These are phyloP conservation scores for Boletus fagicola DNA, from an alignment of 768 basidiomycete genomes.

Conservation along the genomic window DNA sequence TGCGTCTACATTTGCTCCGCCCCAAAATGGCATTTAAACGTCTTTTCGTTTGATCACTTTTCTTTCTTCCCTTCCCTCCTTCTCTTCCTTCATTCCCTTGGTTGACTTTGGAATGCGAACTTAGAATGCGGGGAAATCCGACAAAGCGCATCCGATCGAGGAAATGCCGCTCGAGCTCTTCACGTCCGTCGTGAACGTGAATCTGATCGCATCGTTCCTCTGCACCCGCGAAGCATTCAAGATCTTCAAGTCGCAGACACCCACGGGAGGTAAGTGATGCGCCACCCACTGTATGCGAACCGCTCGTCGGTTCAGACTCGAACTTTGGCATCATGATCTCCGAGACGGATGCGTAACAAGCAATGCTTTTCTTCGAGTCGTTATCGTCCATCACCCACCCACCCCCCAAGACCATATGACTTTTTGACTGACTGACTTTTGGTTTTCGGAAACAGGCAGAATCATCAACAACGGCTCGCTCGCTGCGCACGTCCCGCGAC, in stretches of 20 bases:
- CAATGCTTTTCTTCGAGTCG: neutral
- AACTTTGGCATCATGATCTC: no score
- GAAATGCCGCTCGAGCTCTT: constrained; percentile 60
- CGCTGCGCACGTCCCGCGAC: constrained; percentile 69
- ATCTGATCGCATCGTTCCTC: constrained; percentile 70
- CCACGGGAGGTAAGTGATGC: constrained; percentile 58
- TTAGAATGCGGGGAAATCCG: constrained; percentile 73
- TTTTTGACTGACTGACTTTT: neutral
- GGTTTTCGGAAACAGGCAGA: constrained; percentile 43
- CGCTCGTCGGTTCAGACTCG: no score
- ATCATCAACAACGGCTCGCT: constrained; percentile 89
- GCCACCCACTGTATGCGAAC: neutral
- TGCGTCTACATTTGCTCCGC: neutral
- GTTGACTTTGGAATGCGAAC: neutral
- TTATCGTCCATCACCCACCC: no score
- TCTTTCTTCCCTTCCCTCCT: no score
- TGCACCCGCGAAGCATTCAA: constrained; percentile 75
- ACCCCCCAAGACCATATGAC: neutral
- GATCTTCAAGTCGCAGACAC: constrained; percentile 69
- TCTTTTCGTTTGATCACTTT: neutral
- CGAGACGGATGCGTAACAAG: neutral
- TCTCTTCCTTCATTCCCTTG: neutral
- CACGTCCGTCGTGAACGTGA: constrained; percentile 64
- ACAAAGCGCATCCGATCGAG: constrained; percentile 52
- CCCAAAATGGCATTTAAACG: neutral